A percentile compares a stretch with the other conserved stretches of the same genome.
phyloP scores from a whole-genome alignment of 1,284 basidiomycete species.

The Sanghuangporus sanghuang region DNA sequence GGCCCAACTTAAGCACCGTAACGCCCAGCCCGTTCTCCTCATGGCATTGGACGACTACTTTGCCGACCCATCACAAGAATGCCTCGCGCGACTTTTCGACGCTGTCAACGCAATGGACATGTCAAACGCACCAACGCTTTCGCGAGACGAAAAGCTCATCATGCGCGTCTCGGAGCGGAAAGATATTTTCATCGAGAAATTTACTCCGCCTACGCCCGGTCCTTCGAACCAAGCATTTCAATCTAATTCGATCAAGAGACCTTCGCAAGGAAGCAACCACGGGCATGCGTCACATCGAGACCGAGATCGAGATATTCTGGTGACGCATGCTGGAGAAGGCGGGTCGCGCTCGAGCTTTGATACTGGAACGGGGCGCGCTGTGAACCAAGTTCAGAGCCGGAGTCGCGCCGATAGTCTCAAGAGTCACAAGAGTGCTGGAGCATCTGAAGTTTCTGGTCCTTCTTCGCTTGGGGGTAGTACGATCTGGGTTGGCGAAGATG shows the following conservation, averaged over 20 bases:
- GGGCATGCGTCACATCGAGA: background rate
- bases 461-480: conserved; percentile 63
- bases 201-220: conserved; percentile 31
- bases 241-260: background rate
- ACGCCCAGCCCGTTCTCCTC: conserved; percentile 76
- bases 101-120: conserved; percentile 91
- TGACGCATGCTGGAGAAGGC: conserved; percentile 25
- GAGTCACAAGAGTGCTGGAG: conserved; percentile 30
- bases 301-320: conserved; percentile 4
- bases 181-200: conserved; percentile 88
- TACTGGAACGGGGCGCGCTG: conserved; percentile 29
- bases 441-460: conserved; percentile 52
- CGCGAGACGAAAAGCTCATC: conserved; percentile 80
- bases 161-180: conserved; percentile 88
- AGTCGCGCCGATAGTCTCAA: conserved; percentile 26
- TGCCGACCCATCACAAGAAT: conserved; percentile 79
- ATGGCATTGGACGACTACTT: conserved; percentile 97
- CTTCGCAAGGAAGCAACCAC: conserved; percentile 1
- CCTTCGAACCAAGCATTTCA: background rate
- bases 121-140: conserved; percentile 72
- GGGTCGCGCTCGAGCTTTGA: conserved; percentile 67
- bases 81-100: conserved; percentile 85
- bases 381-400: conserved; percentile 31
- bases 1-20: background rate
- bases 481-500: conserved; percentile 76